Evolutionary conservation across 2,329 filamentous ascomycete species (phyloP).

Genomic region (Gnomoniopsis smithogilvyi): DNA sequence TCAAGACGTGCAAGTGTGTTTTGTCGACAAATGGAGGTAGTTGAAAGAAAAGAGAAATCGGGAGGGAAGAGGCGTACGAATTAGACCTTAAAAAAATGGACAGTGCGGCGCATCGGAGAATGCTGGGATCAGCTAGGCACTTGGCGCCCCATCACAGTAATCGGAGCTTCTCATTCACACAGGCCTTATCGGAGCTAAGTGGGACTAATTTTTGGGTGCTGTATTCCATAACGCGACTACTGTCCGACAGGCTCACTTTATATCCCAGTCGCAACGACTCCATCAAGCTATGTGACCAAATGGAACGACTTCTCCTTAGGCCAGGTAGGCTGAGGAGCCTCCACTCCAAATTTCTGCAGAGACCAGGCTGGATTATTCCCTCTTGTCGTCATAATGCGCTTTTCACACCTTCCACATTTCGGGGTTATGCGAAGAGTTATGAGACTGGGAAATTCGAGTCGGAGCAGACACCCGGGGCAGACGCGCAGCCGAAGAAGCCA

Average conservation of each 20-base stretch:
- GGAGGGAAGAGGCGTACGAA: not conserved
- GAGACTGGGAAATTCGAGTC: not conserved
- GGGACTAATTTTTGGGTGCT: not conserved
- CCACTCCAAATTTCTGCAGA: not conserved
- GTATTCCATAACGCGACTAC: not conserved
- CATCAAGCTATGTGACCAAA: slow-evolving; percentile 2
- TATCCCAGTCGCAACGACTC: not conserved
- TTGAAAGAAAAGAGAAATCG: not conserved
- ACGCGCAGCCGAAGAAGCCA: slow-evolving; percentile 58
- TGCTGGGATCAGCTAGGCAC: not conserved
- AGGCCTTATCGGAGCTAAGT: slow-evolving; percentile 11
- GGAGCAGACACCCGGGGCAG: not conserved
- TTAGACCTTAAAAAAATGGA: slow-evolving; percentile 1
- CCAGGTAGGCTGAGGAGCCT: slow-evolving; percentile 14
- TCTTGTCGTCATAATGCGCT: slow-evolving; percentile 13
- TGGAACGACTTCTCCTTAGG: slow-evolving; percentile 14
- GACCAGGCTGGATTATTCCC: slow-evolving; percentile 9
- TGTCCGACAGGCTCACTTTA: not conserved
- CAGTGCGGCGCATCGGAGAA: slow-evolving; percentile 16
- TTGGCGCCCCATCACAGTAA: slow-evolving; percentile 2
- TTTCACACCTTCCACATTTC: slow-evolving; percentile 1
- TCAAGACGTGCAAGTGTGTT: not conserved
- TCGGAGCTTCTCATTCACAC: slow-evolving; percentile 1
- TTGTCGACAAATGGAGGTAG: not conserved
- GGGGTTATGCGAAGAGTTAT: not conserved